phyloP scores from a whole-genome alignment of 108 stramenopile genomes.

The Cylindrotheca closterium region DNA sequence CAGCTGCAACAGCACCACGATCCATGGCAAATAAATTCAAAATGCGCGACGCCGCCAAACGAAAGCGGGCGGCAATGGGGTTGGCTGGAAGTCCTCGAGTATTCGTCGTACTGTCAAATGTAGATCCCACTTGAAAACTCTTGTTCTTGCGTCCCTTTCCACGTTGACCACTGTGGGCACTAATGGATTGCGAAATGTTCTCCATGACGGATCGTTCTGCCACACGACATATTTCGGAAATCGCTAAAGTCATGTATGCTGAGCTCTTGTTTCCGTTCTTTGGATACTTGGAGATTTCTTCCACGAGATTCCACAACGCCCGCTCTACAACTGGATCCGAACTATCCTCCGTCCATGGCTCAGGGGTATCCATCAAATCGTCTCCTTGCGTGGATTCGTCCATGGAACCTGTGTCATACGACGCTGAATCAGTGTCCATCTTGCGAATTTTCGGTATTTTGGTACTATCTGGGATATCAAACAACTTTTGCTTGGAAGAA shows the following conservation, averaged over 20 bases:
- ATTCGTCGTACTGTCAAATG: neutral
- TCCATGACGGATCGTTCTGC: slow-evolving; percentile 67
- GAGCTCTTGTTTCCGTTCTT: neutral
- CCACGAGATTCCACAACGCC: slow-evolving; percentile 4
- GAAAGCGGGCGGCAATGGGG: slow-evolving; percentile 60
- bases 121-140: neutral
- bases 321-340: slow-evolving; percentile 5
- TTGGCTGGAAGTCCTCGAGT: slow-evolving; percentile 9
- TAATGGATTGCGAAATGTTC: slow-evolving; percentile 75
- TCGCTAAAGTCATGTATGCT: slow-evolving; percentile 46
- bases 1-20: slow-evolving; percentile 59
- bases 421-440: slow-evolving; percentile 3
- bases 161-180: slow-evolving; percentile 47
- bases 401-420: slow-evolving; percentile 5
- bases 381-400: slow-evolving; percentile 1
- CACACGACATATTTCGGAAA: slow-evolving; percentile 80
- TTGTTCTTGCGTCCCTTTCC: slow-evolving; percentile 15
- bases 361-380: neutral
- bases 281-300: neutral
- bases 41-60: slow-evolving; percentile 66
- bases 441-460: too few species aligned
- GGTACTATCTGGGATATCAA: slow-evolving; percentile 1
- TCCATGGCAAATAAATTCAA: slow-evolving; percentile 61
- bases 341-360: neutral
- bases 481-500: slow-evolving; percentile 32